Conservation (phyloP, 2,329 filamentous ascomycete species). For the Colletotrichum brevisporum region DNA sequence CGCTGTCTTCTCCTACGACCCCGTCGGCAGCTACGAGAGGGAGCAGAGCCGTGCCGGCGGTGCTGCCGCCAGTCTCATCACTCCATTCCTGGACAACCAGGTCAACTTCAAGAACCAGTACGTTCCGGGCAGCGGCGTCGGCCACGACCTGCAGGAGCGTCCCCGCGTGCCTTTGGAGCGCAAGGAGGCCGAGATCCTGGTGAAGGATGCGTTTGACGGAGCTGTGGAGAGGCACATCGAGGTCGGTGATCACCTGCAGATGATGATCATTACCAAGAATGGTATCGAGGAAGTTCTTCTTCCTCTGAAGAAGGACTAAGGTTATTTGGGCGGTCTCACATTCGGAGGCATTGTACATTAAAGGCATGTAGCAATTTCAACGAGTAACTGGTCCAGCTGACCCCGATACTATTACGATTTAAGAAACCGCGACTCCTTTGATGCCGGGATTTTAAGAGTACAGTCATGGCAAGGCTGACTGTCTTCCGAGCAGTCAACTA, state of each 20-base stretch:
- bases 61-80: slow-evolving; percentile 93
- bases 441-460: neutral
- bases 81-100: slow-evolving; percentile 99
- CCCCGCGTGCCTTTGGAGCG: slow-evolving; percentile 78
- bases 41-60: slow-evolving; percentile 96
- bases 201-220: slow-evolving; percentile 98
- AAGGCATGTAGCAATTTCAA: slow-evolving; percentile 39
- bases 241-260: slow-evolving; percentile 95
- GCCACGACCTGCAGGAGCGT: slow-evolving; percentile 83
- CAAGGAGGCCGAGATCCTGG: slow-evolving; percentile 84
- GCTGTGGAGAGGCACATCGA: slow-evolving; percentile 99
- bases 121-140: slow-evolving; percentile 85
- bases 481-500: no score
- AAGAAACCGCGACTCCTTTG: neutral
- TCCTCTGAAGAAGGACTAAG: slow-evolving; percentile 91
- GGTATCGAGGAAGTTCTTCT: slow-evolving; percentile 90
- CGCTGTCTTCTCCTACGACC: slow-evolving; percentile 97
- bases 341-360: slow-evolving; percentile 36
- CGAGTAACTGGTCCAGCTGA: slow-evolving; percentile 31
- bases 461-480: no score
- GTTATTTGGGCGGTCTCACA: neutral
- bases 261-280: slow-evolving; percentile 90
- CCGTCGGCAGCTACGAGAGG: slow-evolving; percentile 96
- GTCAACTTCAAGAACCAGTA: slow-evolving; percentile 99
- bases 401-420: neutral